Evolutionary conservation across 768 basidiomycete genomes (phyloP), one percentile per base, ranked within the genome.

Genomic region (Psilocybe subaeruginosa): DNA sequence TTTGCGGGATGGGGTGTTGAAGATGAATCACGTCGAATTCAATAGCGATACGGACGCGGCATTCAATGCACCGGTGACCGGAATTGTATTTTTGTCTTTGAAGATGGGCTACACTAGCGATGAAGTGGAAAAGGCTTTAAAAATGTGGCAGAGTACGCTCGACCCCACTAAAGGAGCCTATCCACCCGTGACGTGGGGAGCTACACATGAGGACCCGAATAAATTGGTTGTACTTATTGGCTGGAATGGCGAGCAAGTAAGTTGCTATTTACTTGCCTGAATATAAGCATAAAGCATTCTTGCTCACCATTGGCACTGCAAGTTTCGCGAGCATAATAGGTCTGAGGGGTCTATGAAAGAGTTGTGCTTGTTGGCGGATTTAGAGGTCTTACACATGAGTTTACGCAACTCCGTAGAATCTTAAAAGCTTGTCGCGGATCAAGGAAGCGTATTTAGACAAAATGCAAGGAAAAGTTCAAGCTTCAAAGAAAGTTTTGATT

Each of bases 21-120:
- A 48, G 56, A 57, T 61, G 46, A 17, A 56, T 8, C 60, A 61
- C 27, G 54, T 56, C 27, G 46, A 61, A n/a, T 61, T 61, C 30
- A 31, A 55, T 23, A 11, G 2, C 23, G 60, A 56, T 23, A 61
- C 30, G 8, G 54, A 49, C 12, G 11, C 19, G 4, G 60, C 54
- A 12, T 55, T 61, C 54, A 43, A 48, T 56, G 31, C 60, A 17
- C 54, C 60, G 3, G 27, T 56, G 6, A 61, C 60, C 2, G 35
- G 31, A 29, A 48, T 61, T 3, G 19, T 54, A 19, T 41, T 55
- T n/a, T 48, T 61, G 41, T 49, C 14, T 23, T 27, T 49, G 35
- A 61, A 56, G 46, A 29, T 31, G 16, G 17, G 19, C 35, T 5
- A 19, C 9, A 43, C 49, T 0, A 30, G 16, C 19, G 39, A 35